These are phyloP conservation scores for Prasinococcaceae sp. DNA, from an alignment of 139 green algal genomes.

Conservation along the genomic window DNA sequence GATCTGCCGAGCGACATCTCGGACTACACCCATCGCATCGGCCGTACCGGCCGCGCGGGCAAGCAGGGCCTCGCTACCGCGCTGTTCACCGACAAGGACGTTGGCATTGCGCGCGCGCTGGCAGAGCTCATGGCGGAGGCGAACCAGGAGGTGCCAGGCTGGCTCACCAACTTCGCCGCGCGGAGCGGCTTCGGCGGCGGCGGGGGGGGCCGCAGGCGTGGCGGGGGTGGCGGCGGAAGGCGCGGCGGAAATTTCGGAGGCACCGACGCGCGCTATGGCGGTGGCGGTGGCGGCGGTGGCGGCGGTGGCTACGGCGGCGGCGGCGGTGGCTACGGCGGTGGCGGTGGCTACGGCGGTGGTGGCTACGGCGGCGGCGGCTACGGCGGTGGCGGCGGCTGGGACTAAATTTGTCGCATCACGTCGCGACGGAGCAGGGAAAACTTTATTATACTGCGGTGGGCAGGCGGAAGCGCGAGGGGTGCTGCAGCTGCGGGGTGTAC, in stretches of 20 bases:
- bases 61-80: slow-evolving; percentile 94
- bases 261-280: slow-evolving; percentile 16
- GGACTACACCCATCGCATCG: slow-evolving; percentile 75
- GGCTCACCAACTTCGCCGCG: slow-evolving; percentile 62
- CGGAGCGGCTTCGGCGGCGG: slow-evolving; percentile 19
- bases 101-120: slow-evolving; percentile 52
- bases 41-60: slow-evolving; percentile 65
- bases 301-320: too few species aligned
- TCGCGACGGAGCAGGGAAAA: too few species aligned
- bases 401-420: too few species aligned
- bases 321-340: too few species aligned
- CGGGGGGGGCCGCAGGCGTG: slow-evolving; percentile 31
- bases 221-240: slow-evolving; percentile 12
- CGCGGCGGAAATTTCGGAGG: slow-evolving; percentile 19
- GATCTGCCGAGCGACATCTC: slow-evolving; percentile 72
- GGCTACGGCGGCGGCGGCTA: too few species aligned
- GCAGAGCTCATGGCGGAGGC: slow-evolving; percentile 77
- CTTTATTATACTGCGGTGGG: too few species aligned
- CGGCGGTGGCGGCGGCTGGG: too few species aligned
- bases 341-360: too few species aligned
- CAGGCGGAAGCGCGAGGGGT: too few species aligned
- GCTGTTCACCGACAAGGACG: slow-evolving; percentile 88
- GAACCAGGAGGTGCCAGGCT: slow-evolving; percentile 87
- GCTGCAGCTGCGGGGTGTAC: too few species aligned
- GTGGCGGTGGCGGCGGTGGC: slow-evolving; percentile 23